Evolutionary conservation across 331 rosid genomes (phyloP).

Genomic region (Acacia pycnantha): DNA sequence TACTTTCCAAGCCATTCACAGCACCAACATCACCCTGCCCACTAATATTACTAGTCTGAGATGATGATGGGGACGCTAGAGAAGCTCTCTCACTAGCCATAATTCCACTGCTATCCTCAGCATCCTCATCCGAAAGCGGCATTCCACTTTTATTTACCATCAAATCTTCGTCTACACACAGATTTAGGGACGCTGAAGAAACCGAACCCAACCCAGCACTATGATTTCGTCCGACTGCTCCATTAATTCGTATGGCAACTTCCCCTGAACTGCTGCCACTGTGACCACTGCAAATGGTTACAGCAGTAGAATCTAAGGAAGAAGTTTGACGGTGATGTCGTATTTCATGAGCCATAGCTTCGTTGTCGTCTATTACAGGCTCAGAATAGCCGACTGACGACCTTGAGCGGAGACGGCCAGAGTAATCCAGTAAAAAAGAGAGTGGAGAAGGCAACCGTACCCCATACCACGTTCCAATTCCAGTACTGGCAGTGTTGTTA

Average conservation of each 20-base stretch:
- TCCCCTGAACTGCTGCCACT: constrained; percentile 41
- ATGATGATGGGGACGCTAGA: constrained; percentile 42
- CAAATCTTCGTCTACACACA: constrained; percentile 35
- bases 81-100: constrained; percentile 53
- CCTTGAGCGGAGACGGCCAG: constrained; percentile 49
- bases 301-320: constrained; percentile 8
- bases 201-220: constrained; percentile 13
- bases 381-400: constrained; percentile 33
- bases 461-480: constrained; percentile 25
- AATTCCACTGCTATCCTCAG: constrained; percentile 27
- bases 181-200: constrained; percentile 19
- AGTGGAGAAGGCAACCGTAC: constrained; percentile 56
- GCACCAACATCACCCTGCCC: constrained; percentile 32
- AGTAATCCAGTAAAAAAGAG: constrained; percentile 61
- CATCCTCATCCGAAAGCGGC: constrained; percentile 40
- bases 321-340: constrained; percentile 26
- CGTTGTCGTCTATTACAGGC: constrained; percentile 25
- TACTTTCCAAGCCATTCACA: constrained; percentile 46
- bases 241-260: constrained; percentile 68
- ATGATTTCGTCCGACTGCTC: constrained; percentile 44
- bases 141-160: constrained; percentile 24
- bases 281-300: constrained; percentile 24
- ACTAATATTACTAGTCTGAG: constrained; percentile 26
- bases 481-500: constrained; percentile 14
- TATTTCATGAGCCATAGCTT: constrained; percentile 28